Percentiles rank a stretch among this genome's conserved stretches.
Evolutionary conservation across 164 flowering plant genomes (phyloP).

Genomic region (Vitis labrusca): DNA sequence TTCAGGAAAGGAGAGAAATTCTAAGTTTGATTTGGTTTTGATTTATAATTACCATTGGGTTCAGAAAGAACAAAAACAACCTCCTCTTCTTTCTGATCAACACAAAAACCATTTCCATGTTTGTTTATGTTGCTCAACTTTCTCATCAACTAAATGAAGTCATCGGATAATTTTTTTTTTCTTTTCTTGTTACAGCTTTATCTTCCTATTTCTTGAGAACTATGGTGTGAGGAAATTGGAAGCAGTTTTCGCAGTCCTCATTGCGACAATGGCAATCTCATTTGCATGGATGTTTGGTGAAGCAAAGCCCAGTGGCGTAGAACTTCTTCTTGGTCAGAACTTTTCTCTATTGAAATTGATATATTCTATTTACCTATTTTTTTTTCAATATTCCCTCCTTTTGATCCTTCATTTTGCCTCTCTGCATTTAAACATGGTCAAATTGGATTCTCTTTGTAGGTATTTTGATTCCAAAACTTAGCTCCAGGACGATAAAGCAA

Average conservation of each 20-base stretch:
- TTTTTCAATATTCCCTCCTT: not conserved
- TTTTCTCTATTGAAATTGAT: not conserved
- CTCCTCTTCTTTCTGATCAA: too few species aligned
- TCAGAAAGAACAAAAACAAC: too few species aligned
- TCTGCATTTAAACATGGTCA: not conserved
- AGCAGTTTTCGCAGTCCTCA: constrained; percentile 66
- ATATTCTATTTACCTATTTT: not conserved
- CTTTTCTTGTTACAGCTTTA: constrained; percentile 41
- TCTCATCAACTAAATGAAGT: too few species aligned
- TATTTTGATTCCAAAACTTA: constrained; percentile 58
- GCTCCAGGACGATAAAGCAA: constrained; percentile 59
- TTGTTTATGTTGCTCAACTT: too few species aligned
- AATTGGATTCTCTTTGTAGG: constrained; percentile 31
- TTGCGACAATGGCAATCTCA: constrained; percentile 63
- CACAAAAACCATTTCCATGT: too few species aligned
- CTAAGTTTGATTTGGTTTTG: too few species aligned
- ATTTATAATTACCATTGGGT: too few species aligned
- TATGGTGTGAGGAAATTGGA: constrained; percentile 77
- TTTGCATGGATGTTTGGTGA: constrained; percentile 83
- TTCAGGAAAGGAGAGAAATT: too few species aligned
- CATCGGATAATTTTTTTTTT: not conserved
- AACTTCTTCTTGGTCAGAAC: constrained; percentile 57
- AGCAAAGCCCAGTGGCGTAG: constrained; percentile 52
- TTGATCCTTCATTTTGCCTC: not conserved
- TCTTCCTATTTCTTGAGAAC: constrained; percentile 66